A percentile compares a stretch with the other conserved stretches of the same genome.
Conservation (phyloP, 352 stramenopile species). For the Phytophthora pistaciae region DNA sequence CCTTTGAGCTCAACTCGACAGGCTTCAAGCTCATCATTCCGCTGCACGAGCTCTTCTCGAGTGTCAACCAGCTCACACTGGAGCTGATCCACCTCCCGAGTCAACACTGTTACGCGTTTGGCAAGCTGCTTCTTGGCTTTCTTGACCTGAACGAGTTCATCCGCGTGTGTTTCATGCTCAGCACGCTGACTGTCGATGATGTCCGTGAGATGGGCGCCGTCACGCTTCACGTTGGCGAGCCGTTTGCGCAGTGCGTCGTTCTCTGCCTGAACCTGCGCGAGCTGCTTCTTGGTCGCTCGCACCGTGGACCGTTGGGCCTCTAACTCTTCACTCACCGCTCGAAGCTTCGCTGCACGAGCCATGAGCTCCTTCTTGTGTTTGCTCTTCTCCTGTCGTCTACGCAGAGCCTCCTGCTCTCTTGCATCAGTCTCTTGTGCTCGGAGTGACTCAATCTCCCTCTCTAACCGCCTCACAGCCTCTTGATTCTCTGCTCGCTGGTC, state of each 20-base stretch:
- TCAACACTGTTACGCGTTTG: conserved; percentile 5
- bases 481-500: conserved; percentile 20
- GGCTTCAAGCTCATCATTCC: conserved; percentile 41
- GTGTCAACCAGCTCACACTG: conserved; percentile 36
- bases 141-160: conserved; percentile 33
- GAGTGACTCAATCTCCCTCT: conserved; percentile 35
- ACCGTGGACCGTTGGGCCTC: conserved; percentile 43
- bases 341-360: conserved; percentile 32
- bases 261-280: conserved; percentile 36
- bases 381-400: conserved; percentile 30
- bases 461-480: conserved; percentile 4
- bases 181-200: conserved; percentile 56
- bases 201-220: conserved; percentile 48
- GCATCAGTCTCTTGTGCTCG: conserved; percentile 3
- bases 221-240: conserved; percentile 40
- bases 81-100: conserved; percentile 30
- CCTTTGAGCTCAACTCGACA: conserved; percentile 34
- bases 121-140: conserved; percentile 35
- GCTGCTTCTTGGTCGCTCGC: conserved; percentile 52
- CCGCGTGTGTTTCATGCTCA: conserved; percentile 30
- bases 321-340: conserved; percentile 37
- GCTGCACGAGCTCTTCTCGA: conserved; percentile 47
- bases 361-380: conserved; percentile 42
- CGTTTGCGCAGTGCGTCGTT: conserved; percentile 52
- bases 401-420: conserved; percentile 42